These are phyloP conservation scores for Pseudocercospora crystallina DNA, from an alignment of 2,329 filamentous ascomycete genomes.

Conservation along the genomic window DNA sequence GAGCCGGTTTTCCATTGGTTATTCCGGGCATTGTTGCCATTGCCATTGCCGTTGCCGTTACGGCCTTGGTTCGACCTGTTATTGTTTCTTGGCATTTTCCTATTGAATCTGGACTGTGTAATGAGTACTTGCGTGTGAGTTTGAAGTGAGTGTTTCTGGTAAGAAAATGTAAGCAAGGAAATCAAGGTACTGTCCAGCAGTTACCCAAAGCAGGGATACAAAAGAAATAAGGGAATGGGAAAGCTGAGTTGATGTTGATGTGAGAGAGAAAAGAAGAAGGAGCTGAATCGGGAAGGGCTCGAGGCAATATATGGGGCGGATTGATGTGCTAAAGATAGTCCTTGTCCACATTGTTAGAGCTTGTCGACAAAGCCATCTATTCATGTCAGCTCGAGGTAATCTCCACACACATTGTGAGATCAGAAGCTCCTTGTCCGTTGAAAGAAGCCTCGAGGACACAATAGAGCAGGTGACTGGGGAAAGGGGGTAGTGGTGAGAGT, in stretches of 20 bases:
- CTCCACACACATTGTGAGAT: conserved; percentile 1
- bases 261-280: conserved; percentile 1
- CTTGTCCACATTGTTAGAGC: background rate
- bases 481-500: too few species aligned
- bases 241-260: conserved; percentile 2
- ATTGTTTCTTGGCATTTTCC: background rate
- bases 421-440: background rate
- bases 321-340: conserved; percentile 8
- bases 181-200: conserved; percentile 13
- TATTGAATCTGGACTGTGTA: too few species aligned
- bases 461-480: conserved; percentile 1
- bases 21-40: background rate
- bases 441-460: background rate
- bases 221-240: conserved; percentile 8
- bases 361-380: conserved; percentile 3
- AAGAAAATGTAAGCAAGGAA: background rate
- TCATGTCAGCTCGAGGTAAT: background rate
- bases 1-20: background rate
- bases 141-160: background rate
- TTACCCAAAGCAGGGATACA: conserved; percentile 7
- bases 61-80: background rate
- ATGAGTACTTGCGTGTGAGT: background rate
- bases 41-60: background rate
- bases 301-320: background rate
- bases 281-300: background rate